Evolutionary conservation across 2,329 filamentous ascomycete species (phyloP), one percentile per base, ranked within the genome.

Genomic region (Hyphodiscus sp.): DNA sequence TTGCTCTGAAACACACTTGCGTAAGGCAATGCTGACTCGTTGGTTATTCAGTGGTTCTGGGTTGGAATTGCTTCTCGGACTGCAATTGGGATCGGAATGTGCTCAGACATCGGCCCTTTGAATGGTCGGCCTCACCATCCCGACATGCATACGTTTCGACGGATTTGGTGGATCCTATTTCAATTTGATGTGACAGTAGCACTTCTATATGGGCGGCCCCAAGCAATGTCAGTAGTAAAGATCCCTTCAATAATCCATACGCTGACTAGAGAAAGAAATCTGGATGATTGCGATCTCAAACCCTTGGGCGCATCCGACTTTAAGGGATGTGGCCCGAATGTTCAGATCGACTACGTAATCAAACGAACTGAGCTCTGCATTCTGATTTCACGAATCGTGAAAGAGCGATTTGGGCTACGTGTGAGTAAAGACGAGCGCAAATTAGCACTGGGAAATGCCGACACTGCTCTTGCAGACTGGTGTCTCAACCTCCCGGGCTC

Each of bases 21-120:
- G 8, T 8, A 4, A 26, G 23, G 4, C 23, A 26, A 26, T 8
- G 8, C 23, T 26, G 23, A 26, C 23, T 4, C 23, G 23, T 8
- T 8, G 23, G 23, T 8, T 8, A 26, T 26, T 3, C 23, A 26
- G 43, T 96, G 91, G 91, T 96, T 96, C 69, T 96, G 96, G 56
- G 88, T 92, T 50, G 91, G 91, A 11, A 90, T 95, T 42, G 91
- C 91, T 7, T 86, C 94, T 58, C 85, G 91, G 30, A 72, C 96
- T 49, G 91, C 89, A 2, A 86, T 95, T 19, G 91, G 96, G 66
- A 77, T 96, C 1, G 91, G 91, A 13, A 75, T 96, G 38, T 90
- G 96, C 68, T 89, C 91, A 58, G 91, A 96, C 68, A 91, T 95
- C 59, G 89, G 87, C 19, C 16, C 78, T 6, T 55, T 52, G 23